These are phyloP conservation scores for Ilyonectria robusta DNA, from an alignment of 2,329 filamentous ascomycete genomes.

Conservation along the genomic window DNA sequence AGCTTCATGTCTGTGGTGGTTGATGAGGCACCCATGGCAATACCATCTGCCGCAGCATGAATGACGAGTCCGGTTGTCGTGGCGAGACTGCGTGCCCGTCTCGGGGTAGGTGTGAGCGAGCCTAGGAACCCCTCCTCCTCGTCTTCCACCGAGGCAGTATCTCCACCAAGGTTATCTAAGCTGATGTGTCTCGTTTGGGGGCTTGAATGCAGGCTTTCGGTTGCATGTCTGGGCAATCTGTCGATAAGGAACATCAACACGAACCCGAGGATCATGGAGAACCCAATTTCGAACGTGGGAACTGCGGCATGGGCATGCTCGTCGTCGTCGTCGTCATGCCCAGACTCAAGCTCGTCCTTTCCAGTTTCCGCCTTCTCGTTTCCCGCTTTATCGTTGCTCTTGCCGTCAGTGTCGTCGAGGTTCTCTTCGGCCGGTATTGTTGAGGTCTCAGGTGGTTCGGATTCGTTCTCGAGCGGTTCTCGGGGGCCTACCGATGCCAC, in stretches of 20 bases:
- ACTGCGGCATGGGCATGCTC: constrained; percentile 56
- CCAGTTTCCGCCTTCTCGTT: constrained; percentile 32
- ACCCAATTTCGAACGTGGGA: constrained; percentile 84
- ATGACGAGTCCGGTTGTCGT: constrained; percentile 96
- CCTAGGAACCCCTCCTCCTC: constrained; percentile 72
- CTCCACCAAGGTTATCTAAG: constrained; percentile 81
- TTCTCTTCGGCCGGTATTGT: constrained; percentile 32
- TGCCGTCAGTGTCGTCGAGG: constrained; percentile 15
- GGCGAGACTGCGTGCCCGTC: constrained; percentile 76
- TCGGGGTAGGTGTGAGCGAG: constrained; percentile 69
- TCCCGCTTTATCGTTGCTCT: constrained; percentile 23
- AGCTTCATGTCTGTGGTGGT: constrained; percentile 81
- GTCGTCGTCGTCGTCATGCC: constrained; percentile 48
- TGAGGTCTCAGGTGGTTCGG: constrained; percentile 31
- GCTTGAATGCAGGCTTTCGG: constrained; percentile 73
- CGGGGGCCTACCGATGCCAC: constrained; percentile 26
- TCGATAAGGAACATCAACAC: constrained; percentile 98
- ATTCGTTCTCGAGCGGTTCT: constrained; percentile 33
- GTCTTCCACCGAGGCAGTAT: constrained; percentile 65
- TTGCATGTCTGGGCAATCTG: constrained; percentile 81
- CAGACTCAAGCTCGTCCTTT: constrained; percentile 52
- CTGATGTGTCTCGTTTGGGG: constrained; percentile 88
- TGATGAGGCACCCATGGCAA: constrained; percentile 93
- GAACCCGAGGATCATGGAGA: constrained; percentile 90
- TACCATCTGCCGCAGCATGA: constrained; percentile 94